Conservation (phyloP, 2,329 filamentous ascomycete genomes). For the Hypomyces perniciosus region DNA sequence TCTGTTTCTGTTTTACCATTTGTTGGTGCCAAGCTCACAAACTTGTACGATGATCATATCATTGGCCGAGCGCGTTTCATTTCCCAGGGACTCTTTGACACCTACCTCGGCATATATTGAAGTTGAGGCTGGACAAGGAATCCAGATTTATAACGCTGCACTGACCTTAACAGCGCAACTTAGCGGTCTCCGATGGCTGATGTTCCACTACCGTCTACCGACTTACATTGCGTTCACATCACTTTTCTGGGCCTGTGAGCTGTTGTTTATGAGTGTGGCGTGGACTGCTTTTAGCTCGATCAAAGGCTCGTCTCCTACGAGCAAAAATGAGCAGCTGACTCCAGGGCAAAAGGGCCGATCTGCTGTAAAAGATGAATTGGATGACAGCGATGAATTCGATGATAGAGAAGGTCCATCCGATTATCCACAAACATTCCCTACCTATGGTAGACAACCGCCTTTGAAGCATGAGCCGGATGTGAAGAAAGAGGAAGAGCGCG, state of each 20-base stretch:
- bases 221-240: slow-evolving; percentile 63
- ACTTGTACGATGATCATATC: slow-evolving; percentile 56
- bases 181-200: slow-evolving; percentile 70
- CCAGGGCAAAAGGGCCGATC: slow-evolving; percentile 11
- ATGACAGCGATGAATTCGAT: slow-evolving; percentile 24
- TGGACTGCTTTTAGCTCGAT: slow-evolving; percentile 53
- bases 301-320: slow-evolving; percentile 12
- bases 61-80: slow-evolving; percentile 69
- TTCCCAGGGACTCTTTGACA: slow-evolving; percentile 38
- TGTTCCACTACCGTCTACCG: slow-evolving; percentile 74
- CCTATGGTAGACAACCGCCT: slow-evolving; percentile 34
- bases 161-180: slow-evolving; percentile 70
- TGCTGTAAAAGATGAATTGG: slow-evolving; percentile 16
- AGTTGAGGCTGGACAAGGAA: slow-evolving; percentile 58
- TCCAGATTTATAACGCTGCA: slow-evolving; percentile 70
- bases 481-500: slow-evolving; percentile 28
- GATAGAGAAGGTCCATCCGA: slow-evolving; percentile 32
- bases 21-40: slow-evolving; percentile 60
- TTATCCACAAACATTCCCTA: slow-evolving; percentile 39
- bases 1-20: slow-evolving; percentile 61
- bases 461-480: slow-evolving; percentile 35
- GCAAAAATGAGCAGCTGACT: slow-evolving; percentile 11
- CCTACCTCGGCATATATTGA: slow-evolving; percentile 52
- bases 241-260: slow-evolving; percentile 71
- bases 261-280: slow-evolving; percentile 57